Conservation (phyloP, 176 grass and related monocot species). For the Lolium perenne region DNA sequence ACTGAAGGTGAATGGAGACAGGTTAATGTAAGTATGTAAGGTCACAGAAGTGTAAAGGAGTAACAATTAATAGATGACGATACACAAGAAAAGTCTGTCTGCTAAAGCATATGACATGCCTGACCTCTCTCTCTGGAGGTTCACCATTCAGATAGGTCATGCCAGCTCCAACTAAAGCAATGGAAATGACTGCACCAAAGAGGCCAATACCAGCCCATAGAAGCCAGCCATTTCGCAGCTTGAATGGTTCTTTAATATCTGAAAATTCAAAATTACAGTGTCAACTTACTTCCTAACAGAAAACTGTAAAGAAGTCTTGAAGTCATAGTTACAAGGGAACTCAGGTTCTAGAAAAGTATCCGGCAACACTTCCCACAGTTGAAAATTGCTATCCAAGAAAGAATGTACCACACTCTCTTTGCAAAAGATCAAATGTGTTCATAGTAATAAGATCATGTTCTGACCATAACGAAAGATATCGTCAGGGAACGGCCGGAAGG, state of each 20-base stretch:
- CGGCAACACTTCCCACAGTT: background rate
- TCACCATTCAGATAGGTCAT: slow-evolving; percentile 78
- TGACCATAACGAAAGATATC: slow-evolving; percentile 89
- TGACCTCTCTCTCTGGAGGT: slow-evolving; percentile 86
- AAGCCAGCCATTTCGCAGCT: slow-evolving; percentile 86
- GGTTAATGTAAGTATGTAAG: background rate
- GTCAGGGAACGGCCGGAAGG: slow-evolving; percentile 76
- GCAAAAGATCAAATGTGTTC: slow-evolving; percentile 25
- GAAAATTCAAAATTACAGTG: slow-evolving; percentile 24
- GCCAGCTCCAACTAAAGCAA: slow-evolving; percentile 72
- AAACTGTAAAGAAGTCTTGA: background rate
- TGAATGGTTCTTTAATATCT: slow-evolving; percentile 93
- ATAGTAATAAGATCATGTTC: slow-evolving; percentile 41
- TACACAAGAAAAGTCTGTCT: slow-evolving; percentile 16
- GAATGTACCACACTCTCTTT: slow-evolving; percentile 3
- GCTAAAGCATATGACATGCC: slow-evolving; percentile 24
- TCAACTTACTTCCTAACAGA: slow-evolving; percentile 23
- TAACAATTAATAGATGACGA: background rate
- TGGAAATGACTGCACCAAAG: slow-evolving; percentile 68
- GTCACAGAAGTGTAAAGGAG: slow-evolving; percentile 13
- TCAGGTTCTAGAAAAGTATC: slow-evolving; percentile 13
- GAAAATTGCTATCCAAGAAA: background rate
- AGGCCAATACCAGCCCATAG: slow-evolving; percentile 86
- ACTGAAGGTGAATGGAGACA: background rate
- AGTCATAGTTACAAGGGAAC: slow-evolving; percentile 8